Evolutionary conservation across 495 filamentous ascomycete species (phyloP).

Genomic region (Penicillium simplicissimum): DNA sequence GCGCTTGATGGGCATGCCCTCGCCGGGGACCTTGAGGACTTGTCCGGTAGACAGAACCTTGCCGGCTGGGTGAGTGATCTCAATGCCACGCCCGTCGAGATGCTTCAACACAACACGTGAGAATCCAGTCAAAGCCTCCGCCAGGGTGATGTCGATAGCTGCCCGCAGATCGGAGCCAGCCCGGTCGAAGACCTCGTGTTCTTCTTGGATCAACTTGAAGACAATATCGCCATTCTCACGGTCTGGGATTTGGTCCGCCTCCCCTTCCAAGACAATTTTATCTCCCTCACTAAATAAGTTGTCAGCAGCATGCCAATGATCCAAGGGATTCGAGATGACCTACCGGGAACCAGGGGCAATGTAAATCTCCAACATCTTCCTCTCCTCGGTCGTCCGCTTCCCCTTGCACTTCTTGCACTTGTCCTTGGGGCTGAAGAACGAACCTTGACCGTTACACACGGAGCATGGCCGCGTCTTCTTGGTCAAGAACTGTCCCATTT

Average conservation of each 20-base stretch:
- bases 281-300: conserved; percentile 66
- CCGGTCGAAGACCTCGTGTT: conserved; percentile 77
- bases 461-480: conserved; percentile 72
- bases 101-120: conserved; percentile 88
- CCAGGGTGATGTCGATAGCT: conserved; percentile 73
- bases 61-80: conserved; percentile 69
- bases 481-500: conserved; percentile 79
- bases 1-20: conserved; percentile 93
- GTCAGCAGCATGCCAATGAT: conserved; percentile 18
- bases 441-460: conserved; percentile 77
- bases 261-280: conserved; percentile 84
- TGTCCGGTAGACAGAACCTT: conserved; percentile 78
- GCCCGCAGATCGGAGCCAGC: conserved; percentile 83
- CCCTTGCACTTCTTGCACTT: conserved; percentile 99
- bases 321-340: conserved; percentile 11
- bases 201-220: conserved; percentile 79
- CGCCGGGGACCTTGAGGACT: conserved; percentile 77
- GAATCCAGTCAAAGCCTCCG: conserved; percentile 86
- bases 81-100: conserved; percentile 89
- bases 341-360: conserved; percentile 83
- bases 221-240: conserved; percentile 91
- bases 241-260: conserved; percentile 91
- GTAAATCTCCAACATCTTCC: conserved; percentile 93
- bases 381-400: conserved; percentile 73
- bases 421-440: conserved; percentile 89